These are phyloP conservation scores for Malassezia globosa DNA, from an alignment of 1,284 basidiomycete genomes.

Conservation along the genomic window DNA sequence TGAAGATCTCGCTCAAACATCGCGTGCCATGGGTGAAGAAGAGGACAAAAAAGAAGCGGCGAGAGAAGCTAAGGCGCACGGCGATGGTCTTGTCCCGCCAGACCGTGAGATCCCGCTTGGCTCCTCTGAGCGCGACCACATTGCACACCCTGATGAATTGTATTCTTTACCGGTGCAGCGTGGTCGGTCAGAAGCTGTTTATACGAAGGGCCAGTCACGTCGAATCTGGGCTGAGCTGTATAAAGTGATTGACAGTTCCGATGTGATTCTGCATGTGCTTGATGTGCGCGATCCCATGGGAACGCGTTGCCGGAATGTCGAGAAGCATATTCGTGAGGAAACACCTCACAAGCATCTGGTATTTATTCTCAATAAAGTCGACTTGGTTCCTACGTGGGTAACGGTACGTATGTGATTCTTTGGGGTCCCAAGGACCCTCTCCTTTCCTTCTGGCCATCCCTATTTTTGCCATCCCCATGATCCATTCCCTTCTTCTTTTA, in stretches of 20 bases:
- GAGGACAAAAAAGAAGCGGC: slow-evolving; percentile 31
- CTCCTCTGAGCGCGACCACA: slow-evolving; percentile 17
- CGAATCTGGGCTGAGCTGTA: slow-evolving; percentile 95
- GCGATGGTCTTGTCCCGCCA: slow-evolving; percentile 37
- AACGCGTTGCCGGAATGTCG: slow-evolving; percentile 88
- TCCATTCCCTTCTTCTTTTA: slow-evolving; percentile 16
- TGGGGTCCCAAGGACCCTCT: too few relatives aligned
- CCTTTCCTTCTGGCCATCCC: slow-evolving; percentile 2
- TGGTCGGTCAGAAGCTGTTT: slow-evolving; percentile 43
- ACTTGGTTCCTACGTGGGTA: slow-evolving; percentile 96
- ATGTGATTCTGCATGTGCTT: slow-evolving; percentile 88
- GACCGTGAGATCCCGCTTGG: slow-evolving; percentile 42
- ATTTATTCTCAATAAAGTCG: slow-evolving; percentile 94
- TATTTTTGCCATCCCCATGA: slow-evolving; percentile 9
- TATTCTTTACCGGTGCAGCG: slow-evolving; percentile 42
- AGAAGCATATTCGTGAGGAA: slow-evolving; percentile 88
- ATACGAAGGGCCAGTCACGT: slow-evolving; percentile 45
- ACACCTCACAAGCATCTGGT: slow-evolving; percentile 96
- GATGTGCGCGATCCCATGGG: slow-evolving; percentile 93
- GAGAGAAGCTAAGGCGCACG: slow-evolving; percentile 29
- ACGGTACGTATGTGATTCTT: slow-evolving; percentile 59
- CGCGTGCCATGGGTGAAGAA: slow-evolving; percentile 25
- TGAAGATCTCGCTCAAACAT: slow-evolving; percentile 37
- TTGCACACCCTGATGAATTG: slow-evolving; percentile 35
- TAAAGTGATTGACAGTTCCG: slow-evolving; percentile 98